Percentiles rank a stretch among this genome's conserved stretches.
Evolutionary conservation across 2,329 filamentous ascomycete species (phyloP).

Genomic region (Ophiostoma australiae): DNA sequence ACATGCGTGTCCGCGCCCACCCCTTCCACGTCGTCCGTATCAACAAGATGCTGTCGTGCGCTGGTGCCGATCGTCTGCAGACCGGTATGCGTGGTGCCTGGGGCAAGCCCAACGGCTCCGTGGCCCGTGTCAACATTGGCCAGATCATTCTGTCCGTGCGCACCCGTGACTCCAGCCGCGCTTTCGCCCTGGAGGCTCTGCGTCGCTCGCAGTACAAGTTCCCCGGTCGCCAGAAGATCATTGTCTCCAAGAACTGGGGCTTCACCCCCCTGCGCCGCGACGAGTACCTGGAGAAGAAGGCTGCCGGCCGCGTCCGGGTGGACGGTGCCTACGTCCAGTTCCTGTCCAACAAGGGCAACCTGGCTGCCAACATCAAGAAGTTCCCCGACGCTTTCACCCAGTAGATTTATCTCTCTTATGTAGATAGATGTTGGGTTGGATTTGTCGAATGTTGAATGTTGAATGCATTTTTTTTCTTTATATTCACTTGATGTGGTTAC

Average conservation of each 20-base stretch:
- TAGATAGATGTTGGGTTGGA: background rate
- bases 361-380: constrained; percentile 82
- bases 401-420: constrained; percentile 31
- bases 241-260: constrained; percentile 99
- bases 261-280: constrained; percentile 98
- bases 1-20: constrained; percentile 80
- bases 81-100: constrained; percentile 99
- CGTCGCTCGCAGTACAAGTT: constrained; percentile 99
- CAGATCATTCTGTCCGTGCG: constrained; percentile 97
- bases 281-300: constrained; percentile 94
- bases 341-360: constrained; percentile 84
- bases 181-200: constrained; percentile 93
- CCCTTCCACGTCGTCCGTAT: constrained; percentile 99
- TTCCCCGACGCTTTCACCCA: constrained; percentile 86
- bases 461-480: background rate
- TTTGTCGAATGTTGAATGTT: too few relatives aligned
- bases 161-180: constrained; percentile 89
- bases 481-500: constrained; percentile 14
- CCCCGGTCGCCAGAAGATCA: constrained; percentile 99
- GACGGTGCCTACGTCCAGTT: constrained; percentile 99
- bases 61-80: constrained; percentile 99
- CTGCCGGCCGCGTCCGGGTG: constrained; percentile 86
- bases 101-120: constrained; percentile 98
- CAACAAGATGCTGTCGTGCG: constrained; percentile 99
- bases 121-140: constrained; percentile 99